A percentile compares a stretch with the other conserved stretches of the same genome.
Conservation (phyloP, 148 eudicot species). For the Fagopyrum esculentum region DNA sequence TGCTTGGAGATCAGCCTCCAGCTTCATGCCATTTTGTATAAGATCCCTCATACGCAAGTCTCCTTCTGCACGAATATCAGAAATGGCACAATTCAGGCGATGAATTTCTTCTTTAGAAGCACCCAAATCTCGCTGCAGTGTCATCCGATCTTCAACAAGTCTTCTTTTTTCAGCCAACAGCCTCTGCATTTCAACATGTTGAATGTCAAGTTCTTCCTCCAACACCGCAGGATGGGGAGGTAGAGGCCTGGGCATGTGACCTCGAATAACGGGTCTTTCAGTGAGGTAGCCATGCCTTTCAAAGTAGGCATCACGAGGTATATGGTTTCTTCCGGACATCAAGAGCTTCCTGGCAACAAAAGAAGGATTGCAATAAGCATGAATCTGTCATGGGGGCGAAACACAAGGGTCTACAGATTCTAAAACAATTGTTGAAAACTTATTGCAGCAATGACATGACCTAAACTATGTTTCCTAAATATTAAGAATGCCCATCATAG, state of each 20-base stretch:
- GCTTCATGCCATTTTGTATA: conserved; percentile 67
- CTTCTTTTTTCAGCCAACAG: conserved; percentile 76
- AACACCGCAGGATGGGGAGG: conserved; percentile 86
- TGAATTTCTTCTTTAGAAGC: conserved; percentile 78
- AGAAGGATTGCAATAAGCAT: background rate
- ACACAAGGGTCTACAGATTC: background rate
- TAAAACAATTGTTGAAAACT: background rate
- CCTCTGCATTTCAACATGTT: conserved; percentile 67
- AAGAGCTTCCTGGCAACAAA: conserved; percentile 17
- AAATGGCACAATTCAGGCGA: conserved; percentile 51
- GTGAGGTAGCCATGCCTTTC: conserved; percentile 64
- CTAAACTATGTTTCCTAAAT: background rate
- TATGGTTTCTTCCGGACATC: conserved; percentile 85
- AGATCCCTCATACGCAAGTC: conserved; percentile 77
- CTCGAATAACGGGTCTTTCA: conserved; percentile 44
- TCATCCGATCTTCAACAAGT: conserved; percentile 69
- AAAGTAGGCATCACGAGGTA: conserved; percentile 61
- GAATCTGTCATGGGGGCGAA: background rate
- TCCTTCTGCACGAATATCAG: conserved; percentile 73
- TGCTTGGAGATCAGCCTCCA: conserved; percentile 85
- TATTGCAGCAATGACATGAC: background rate
- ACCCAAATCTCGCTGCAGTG: conserved; percentile 71
- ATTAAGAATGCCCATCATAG: background rate
- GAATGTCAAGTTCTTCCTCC: conserved; percentile 92
- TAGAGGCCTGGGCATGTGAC: conserved; percentile 43